A percentile compares a stretch with the other conserved stretches of the same genome.
These are phyloP conservation scores for Aspergillus felis DNA, from an alignment of 2,329 filamentous ascomycete species.

Conservation along the genomic window DNA sequence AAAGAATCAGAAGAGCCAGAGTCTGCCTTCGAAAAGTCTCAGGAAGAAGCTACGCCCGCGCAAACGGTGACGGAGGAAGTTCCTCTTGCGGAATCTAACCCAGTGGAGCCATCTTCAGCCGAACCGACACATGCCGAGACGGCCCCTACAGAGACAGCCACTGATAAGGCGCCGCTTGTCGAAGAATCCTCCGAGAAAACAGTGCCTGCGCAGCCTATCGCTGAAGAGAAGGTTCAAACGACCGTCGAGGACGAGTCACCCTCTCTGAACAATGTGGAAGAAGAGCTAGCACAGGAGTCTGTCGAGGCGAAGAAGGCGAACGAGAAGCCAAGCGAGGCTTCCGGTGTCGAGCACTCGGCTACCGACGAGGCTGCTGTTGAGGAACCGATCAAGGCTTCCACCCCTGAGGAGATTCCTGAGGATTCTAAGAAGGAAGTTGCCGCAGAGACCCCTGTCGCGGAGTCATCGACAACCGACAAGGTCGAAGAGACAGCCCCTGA, in stretches of 20 bases:
- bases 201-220: background rate
- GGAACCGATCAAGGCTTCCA: conserved; percentile 6
- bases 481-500: conserved; percentile 1
- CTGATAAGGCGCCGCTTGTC: background rate
- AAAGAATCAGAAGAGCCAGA: background rate
- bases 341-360: conserved; percentile 3
- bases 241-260: conserved; percentile 1
- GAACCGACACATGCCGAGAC: background rate
- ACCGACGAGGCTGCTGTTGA: conserved; percentile 5
- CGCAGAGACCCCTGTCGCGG: background rate
- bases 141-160: background rate
- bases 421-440: conserved; percentile 4
- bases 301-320: conserved; percentile 1
- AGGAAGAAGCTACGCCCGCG: background rate
- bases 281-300: conserved; percentile 1
- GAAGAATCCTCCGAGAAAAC: background rate
- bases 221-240: conserved; percentile 1
- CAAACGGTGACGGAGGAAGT: background rate
- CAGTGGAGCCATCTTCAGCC: background rate
- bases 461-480: conserved; percentile 5
- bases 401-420: conserved; percentile 1
- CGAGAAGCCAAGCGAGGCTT: conserved; percentile 4
- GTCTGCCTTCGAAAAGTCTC: background rate
- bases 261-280: conserved; percentile 1
- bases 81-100: background rate